These are phyloP conservation scores for Hymenoscyphus infarciens DNA, from an alignment of 2,329 filamentous ascomycete species.

Conservation along the genomic window DNA sequence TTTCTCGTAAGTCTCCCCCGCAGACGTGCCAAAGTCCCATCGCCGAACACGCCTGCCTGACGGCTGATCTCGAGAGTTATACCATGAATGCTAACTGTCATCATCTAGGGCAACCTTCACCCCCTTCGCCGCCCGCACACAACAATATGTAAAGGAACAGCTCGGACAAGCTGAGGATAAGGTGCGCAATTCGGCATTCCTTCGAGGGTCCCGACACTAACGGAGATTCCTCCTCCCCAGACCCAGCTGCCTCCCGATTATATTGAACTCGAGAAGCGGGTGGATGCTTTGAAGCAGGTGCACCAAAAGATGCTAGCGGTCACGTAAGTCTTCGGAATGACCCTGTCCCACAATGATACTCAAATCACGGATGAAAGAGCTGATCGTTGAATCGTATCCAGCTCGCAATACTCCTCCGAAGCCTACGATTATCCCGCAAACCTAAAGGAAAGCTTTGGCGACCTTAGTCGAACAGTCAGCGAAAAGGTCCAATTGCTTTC, in stretches of 20 bases:
- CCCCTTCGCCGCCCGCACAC: conserved; percentile 88
- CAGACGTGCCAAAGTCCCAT: conserved; percentile 5
- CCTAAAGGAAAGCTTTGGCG: conserved; percentile 95
- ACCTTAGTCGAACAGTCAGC: conserved; percentile 89
- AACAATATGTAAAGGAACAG: conserved; percentile 98
- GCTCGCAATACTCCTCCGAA: conserved; percentile 89
- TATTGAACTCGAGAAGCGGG: conserved; percentile 96
- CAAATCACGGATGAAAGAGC: background rate
- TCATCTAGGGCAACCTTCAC: conserved; percentile 75
- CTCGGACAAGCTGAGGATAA: conserved; percentile 93
- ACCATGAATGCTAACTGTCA: conserved; percentile 41
- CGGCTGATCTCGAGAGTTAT: conserved; percentile 28
- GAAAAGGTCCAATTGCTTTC: conserved; percentile 93
- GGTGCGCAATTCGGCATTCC: conserved; percentile 44
- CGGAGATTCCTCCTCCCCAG: conserved; percentile 42
- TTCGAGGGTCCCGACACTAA: conserved; percentile 10
- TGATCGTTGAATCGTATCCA: conserved; percentile 37
- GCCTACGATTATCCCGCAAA: conserved; percentile 93
- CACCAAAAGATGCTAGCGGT: conserved; percentile 97
- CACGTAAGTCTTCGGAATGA: conserved; percentile 59
- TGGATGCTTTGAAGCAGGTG: conserved; percentile 94
- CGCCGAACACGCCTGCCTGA: conserved; percentile 18
- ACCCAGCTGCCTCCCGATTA: conserved; percentile 97
- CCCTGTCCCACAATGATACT: background rate
- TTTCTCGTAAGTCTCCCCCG: conserved; percentile 51